Percentiles rank a stretch among this genome's conserved stretches.
These are phyloP conservation scores for Friedmanniomyces endolithicus DNA, from an alignment of 495 filamentous ascomycete species.

Conservation along the genomic window DNA sequence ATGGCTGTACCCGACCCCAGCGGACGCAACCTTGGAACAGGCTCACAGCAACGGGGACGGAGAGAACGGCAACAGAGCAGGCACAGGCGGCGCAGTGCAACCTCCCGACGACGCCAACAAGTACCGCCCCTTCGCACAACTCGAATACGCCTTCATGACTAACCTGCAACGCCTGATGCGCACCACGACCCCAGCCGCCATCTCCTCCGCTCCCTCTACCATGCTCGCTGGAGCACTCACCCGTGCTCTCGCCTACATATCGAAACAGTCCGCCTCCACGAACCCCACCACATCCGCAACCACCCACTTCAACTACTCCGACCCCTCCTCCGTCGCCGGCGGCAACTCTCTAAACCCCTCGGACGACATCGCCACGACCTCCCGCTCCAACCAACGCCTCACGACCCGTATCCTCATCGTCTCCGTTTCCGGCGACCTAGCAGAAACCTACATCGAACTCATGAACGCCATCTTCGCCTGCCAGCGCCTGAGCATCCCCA, in stretches of 20 bases:
- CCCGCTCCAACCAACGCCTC: constrained; percentile 25
- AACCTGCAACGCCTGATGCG: constrained; percentile 58
- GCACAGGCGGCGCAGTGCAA: constrained; percentile 8
- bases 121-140: constrained; percentile 76
- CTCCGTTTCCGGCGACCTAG: constrained; percentile 68
- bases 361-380: background rate
- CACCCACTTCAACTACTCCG: constrained; percentile 14
- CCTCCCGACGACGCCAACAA: constrained; percentile 58
- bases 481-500: constrained; percentile 68
- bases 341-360: constrained; percentile 16
- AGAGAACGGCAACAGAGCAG: constrained; percentile 10
- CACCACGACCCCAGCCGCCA: constrained; percentile 46
- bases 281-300: constrained; percentile 23
- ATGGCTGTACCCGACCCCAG: constrained; percentile 68
- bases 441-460: constrained; percentile 87
- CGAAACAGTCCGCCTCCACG: constrained; percentile 41
- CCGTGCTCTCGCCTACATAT: constrained; percentile 77
- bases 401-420: constrained; percentile 64
- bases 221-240: constrained; percentile 86
- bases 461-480: constrained; percentile 98
- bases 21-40: constrained; percentile 20
- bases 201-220: constrained; percentile 53
- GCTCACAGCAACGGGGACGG: constrained; percentile 30
- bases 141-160: constrained; percentile 63
- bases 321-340: constrained; percentile 10